Conservation (phyloP, 176 grass and related monocot genomes). For the Oryza rufipogon region DNA sequence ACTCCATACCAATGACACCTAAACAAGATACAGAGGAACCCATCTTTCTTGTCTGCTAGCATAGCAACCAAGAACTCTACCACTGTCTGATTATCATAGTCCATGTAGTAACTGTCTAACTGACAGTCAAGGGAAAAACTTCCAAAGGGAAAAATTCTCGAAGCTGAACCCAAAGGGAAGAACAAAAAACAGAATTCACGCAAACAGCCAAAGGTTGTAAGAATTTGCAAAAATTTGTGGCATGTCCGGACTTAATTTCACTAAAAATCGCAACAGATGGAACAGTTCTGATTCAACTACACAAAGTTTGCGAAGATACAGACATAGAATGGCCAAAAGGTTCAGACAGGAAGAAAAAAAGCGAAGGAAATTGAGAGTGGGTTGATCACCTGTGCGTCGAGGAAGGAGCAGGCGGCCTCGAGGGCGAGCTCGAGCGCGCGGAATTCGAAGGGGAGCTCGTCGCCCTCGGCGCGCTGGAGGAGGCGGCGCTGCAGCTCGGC, state of each 20-base stretch:
- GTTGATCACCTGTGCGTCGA: constrained; percentile 79
- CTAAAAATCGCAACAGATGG: constrained; percentile 9
- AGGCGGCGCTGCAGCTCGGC: constrained; percentile 89
- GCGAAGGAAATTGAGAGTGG: neutral
- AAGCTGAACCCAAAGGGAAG: neutral
- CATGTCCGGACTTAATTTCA: neutral
- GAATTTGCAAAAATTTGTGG: neutral
- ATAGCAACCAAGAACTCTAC: neutral
- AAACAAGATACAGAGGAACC: neutral
- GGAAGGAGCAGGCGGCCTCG: constrained; percentile 87
- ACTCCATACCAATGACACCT: neutral
- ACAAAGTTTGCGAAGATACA: neutral
- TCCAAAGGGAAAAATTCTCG: neutral
- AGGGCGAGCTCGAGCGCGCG: constrained; percentile 89
- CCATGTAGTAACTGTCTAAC: neutral
- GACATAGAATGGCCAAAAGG: neutral
- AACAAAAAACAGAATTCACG: neutral
- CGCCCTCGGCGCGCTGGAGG: constrained; percentile 50
- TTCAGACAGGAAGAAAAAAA: neutral
- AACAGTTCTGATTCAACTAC: constrained; percentile 1
- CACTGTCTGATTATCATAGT: neutral
- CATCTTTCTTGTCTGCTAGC: neutral
- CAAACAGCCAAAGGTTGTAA: neutral
- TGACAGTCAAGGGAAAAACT: neutral
- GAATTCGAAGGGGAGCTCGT: constrained; percentile 92